Evolutionary conservation across 148 eudicot genomes (phyloP).

Genomic region (Persicaria tinctoria): DNA sequence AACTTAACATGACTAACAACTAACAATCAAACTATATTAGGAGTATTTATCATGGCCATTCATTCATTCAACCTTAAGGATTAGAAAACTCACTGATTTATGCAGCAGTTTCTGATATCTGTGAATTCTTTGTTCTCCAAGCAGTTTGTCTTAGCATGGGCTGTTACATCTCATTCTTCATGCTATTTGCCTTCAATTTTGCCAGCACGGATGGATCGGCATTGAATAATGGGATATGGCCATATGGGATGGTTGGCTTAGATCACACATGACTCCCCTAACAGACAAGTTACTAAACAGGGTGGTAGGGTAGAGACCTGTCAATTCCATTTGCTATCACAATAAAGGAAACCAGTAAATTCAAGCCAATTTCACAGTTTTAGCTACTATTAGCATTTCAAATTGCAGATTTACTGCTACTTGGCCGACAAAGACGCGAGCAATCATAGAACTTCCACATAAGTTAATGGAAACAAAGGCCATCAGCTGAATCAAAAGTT

Average conservation of each 20-base stretch:
- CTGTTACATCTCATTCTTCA: slow-evolving; percentile 10
- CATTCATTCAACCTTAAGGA: not conserved
- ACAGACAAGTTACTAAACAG: slow-evolving; percentile 2
- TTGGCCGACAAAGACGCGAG: not conserved
- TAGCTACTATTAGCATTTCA: not conserved
- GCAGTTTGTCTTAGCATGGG: slow-evolving; percentile 9
- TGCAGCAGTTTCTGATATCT: not conserved
- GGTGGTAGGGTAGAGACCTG: slow-evolving; percentile 8
- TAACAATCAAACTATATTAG: not conserved
- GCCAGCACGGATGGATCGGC: slow-evolving; percentile 8
- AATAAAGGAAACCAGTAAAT: slow-evolving; percentile 2
- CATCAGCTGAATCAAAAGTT: no score
- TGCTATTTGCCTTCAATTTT: slow-evolving; percentile 9
- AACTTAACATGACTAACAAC: not conserved
- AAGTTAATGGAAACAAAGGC: no score
- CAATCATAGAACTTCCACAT: no score
- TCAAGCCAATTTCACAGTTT: not conserved
- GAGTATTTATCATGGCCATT: no score
- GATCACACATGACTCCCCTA: not conserved
- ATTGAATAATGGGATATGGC: slow-evolving; percentile 6
- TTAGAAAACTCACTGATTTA: no score
- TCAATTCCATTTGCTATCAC: slow-evolving; percentile 4
- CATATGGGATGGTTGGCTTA: slow-evolving; percentile 9
- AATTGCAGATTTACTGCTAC: not conserved
- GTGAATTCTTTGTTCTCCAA: not conserved